Evolutionary conservation across 208 protist species (phyloP).

Genomic region (Willaertia magna): DNA sequence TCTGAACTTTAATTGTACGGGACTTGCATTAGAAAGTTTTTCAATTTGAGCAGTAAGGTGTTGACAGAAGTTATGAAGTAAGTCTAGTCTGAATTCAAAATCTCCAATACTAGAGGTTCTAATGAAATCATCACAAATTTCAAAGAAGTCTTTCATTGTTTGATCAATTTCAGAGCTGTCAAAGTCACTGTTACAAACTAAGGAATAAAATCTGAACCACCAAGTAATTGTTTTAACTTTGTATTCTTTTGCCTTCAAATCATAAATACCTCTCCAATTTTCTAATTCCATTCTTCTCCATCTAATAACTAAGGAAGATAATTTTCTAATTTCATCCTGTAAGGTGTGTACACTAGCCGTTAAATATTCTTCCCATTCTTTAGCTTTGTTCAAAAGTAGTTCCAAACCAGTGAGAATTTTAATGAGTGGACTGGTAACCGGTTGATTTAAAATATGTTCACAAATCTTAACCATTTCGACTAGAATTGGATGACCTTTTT

Average conservation of each 20-base stretch:
- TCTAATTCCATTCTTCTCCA: constrained; percentile 91
- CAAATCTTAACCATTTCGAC: neutral
- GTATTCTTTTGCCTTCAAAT: constrained; percentile 54
- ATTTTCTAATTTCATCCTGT: constrained; percentile 58
- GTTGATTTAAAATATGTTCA: neutral
- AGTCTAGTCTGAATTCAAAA: constrained; percentile 34
- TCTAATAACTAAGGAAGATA: constrained; percentile 77
- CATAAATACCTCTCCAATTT: constrained; percentile 75
- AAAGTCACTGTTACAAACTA: constrained; percentile 18
- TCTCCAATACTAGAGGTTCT: constrained; percentile 39
- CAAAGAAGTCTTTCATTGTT: constrained; percentile 14
- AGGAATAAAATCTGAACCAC: constrained; percentile 46
- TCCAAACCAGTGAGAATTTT: constrained; percentile 60
- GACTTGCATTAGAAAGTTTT: neutral
- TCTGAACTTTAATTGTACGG: neutral
- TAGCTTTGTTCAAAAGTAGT: constrained; percentile 73
- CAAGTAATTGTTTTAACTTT: constrained; percentile 28
- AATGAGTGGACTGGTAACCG: neutral
- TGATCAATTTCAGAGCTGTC: neutral
- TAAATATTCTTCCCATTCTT: constrained; percentile 90
- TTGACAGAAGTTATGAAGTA: constrained; percentile 33
- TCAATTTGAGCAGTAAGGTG: constrained; percentile 25
- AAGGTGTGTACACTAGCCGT: constrained; percentile 62
- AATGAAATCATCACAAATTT: constrained; percentile 32
- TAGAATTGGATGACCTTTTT: neutral